Conservation (phyloP, 169 alveolate genomes). For the Perkinsus chesapeaki region DNA sequence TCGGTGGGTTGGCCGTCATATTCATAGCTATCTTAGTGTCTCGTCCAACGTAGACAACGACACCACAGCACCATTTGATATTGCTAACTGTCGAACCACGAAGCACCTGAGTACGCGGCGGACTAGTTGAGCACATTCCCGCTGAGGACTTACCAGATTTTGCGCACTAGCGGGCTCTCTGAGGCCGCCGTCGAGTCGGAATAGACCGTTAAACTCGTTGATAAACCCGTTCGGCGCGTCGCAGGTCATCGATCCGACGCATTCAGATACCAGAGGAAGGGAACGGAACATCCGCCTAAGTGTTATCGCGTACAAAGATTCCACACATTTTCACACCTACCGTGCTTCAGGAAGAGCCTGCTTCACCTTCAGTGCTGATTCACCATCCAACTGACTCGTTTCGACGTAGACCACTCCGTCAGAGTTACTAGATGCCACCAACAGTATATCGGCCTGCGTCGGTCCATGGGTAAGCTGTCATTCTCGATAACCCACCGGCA, state of each 20-base stretch:
- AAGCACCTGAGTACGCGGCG: constrained; percentile 17
- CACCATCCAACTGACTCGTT: constrained; percentile 64
- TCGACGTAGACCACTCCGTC: constrained; percentile 55
- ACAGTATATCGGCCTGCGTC: constrained; percentile 56
- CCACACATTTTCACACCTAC: no score
- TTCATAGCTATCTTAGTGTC: constrained; percentile 61
- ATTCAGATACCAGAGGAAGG: background rate
- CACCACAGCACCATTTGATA: constrained; percentile 63
- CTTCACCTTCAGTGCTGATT: constrained; percentile 44
- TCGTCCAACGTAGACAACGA: constrained; percentile 57
- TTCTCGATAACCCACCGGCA: background rate
- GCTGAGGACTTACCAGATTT: constrained; percentile 15
- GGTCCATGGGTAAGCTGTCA: constrained; percentile 2
- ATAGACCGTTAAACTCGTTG: constrained; percentile 18
- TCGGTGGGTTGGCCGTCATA: constrained; percentile 41
- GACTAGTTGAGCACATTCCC: background rate
- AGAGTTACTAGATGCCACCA: constrained; percentile 31
- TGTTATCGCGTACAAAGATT: background rate
- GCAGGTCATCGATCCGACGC: background rate
- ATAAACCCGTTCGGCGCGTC: background rate
- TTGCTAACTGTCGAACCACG: constrained; percentile 57
- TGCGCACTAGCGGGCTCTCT: constrained; percentile 21
- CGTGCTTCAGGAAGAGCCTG: constrained; percentile 25
- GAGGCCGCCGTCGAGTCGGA: constrained; percentile 23
- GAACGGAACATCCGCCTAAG: background rate